Evolutionary conservation across 2,329 filamentous ascomycete genomes (phyloP), one percentile per base, ranked within the genome.

Genomic region (Aspergillus ustus): DNA sequence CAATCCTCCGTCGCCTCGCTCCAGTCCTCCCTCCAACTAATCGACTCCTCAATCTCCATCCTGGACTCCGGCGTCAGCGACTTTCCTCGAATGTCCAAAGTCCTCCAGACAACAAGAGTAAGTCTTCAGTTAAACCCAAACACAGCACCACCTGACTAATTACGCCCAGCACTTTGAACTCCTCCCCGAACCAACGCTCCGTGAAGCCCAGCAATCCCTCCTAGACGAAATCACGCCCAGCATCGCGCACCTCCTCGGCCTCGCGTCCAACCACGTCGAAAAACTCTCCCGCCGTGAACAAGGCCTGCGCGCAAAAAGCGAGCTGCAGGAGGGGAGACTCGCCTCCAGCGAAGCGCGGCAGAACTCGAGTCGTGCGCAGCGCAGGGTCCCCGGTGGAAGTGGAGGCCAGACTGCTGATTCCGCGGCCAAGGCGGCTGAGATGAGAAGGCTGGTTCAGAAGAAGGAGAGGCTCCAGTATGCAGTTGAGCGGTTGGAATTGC

Each of bases 141-240:
- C 9, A n/a, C 25, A 48, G 28, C n/a, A 4, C 25, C 9, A 29
- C 25, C 28, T 17, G 7, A n/a, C 22, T 15, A 50, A 31, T 28
- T 46, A 29, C 25, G 25, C 25, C 50, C 69, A 96, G 89, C 93
- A 97, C 80, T 97, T 96, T 78, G 93, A 97, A 76, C 88, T 97
- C 46, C 91, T 97, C 69, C 91, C 93, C 17, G 92, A 96, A 74
- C 87, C 90, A 13, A 91, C 91, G 55, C 87, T 97, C 49, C 88
- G 89, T 63, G 85, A 89, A 65, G 93, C 93, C 34, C 93, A 97
- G 77, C 84, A 91, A 67, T 89, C 92, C 4, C 87, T 97, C 19
- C 89, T 93, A 69, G 91, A 92, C 71, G 93, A 96, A 74, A 95
- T 97, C 68, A 89, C 90, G n/a, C 93, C 93, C 8, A 93, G 92